Percentiles rank a stretch among this genome's conserved stretches.
These are phyloP conservation scores for Carnegiea gigantea DNA, from an alignment of 179 eudicot species.

Conservation along the genomic window DNA sequence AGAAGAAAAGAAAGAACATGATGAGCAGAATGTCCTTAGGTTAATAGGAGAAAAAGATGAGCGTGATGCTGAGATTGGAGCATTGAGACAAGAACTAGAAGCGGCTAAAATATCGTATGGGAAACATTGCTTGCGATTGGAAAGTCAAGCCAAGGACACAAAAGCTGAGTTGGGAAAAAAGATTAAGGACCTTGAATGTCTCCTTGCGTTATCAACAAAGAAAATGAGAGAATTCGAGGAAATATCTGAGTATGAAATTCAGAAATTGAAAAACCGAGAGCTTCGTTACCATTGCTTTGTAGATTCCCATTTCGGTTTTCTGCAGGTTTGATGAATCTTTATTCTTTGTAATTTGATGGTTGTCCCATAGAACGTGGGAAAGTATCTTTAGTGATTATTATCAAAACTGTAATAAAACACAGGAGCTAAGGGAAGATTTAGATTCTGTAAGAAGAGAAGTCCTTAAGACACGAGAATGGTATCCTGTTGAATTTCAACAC, in stretches of 20 bases:
- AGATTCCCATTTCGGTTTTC: slow-evolving; percentile 51
- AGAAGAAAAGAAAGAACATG: slow-evolving; percentile 66
- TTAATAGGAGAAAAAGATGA: slow-evolving; percentile 62
- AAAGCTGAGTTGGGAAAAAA: slow-evolving; percentile 59
- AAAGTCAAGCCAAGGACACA: slow-evolving; percentile 53
- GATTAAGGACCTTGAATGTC: slow-evolving; percentile 58
- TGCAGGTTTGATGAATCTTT: slow-evolving; percentile 57
- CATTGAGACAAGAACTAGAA: slow-evolving; percentile 58
- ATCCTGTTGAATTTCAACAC: slow-evolving; percentile 61
- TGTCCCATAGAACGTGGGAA: background rate
- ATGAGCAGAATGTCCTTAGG: slow-evolving; percentile 52
- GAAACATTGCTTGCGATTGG: slow-evolving; percentile 47
- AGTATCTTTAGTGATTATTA: background rate
- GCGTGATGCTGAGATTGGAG: slow-evolving; percentile 51
- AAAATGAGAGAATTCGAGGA: slow-evolving; percentile 73
- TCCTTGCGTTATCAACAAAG: slow-evolving; percentile 56
- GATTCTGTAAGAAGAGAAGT: slow-evolving; percentile 68
- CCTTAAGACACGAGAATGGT: slow-evolving; percentile 48
- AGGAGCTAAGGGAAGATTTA: slow-evolving; percentile 63
- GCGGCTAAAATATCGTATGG: slow-evolving; percentile 48
- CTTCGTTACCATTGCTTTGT: slow-evolving; percentile 56
- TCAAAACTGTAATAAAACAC: slow-evolving; percentile 25
- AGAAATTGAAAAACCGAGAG: slow-evolving; percentile 68
- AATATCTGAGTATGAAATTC: slow-evolving; percentile 54
- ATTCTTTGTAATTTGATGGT: background rate